Base-by-base conservation (phyloP, 441 rosid genomes). In the Rhodomyrtus psidioides region DNA sequence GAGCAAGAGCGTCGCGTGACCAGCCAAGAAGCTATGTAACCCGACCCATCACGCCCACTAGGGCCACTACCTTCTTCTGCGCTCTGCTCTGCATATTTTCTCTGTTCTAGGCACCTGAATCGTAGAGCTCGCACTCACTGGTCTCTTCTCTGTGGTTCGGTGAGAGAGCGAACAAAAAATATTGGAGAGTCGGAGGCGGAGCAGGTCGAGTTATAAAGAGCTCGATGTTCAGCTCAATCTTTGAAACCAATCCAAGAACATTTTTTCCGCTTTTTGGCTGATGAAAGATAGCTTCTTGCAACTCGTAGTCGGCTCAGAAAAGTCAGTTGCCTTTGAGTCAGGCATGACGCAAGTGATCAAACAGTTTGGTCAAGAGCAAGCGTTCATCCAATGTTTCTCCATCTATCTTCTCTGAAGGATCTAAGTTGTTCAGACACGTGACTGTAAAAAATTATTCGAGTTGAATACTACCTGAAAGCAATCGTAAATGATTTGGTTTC, bases 1-100 rank as follows among this genome's bases (percentile, higher is more conserved):
- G 21, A 87, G 90, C 14, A 90, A 86, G 81, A 86, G 86, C 82
- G n/a, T n/a, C n/a, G n/a, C n/a, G 84, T 87, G 53, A 88, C 86
- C 4, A 84, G 82, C 89, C 89, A 90, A 6, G 91, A 82, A 16
- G 90, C 91, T 16, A 88, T 82, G 57, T 57, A 90, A 59, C 91
- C 89, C 26, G 89, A 87, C 5, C 60, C 91, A 84, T 90, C 15
- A 87, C 88, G n/a, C 87, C 85, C 34, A 87, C n/a, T n/a, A n/a
- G n/a, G n/a, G n/a, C n/a, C n/a, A n/a, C 87, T 19, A 39, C 53
- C 82, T 75, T 49, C 44, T 42, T 44, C 44, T 42, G 4, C 4
- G 44, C 79, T 34, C 79, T 34, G 26, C 49, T 19, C 26, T 39
- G 76, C 46, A 34, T 46, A 34, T 34, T 49, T 34, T 34, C 79